Conservation (phyloP, 805 yeast genomes). For the Saccharomyces mikatae region DNA sequence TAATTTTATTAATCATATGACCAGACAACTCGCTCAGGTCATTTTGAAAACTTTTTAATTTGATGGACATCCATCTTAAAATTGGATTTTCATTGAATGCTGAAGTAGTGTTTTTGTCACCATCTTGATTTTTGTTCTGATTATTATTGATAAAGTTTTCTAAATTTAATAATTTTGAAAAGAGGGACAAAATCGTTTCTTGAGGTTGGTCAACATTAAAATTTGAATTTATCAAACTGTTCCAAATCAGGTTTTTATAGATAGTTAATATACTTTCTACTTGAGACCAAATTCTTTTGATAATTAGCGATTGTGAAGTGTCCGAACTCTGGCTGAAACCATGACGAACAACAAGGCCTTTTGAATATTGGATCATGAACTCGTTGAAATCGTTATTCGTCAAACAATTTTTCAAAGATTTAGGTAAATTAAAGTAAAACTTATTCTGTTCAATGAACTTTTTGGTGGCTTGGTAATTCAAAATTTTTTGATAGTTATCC, state of each 20-base stretch:
- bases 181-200: constrained; percentile 34
- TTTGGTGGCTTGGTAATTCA: constrained; percentile 42
- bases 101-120: background rate
- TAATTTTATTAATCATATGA: constrained; percentile 35
- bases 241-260: constrained; percentile 51
- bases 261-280: constrained; percentile 45
- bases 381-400: constrained; percentile 47
- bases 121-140: constrained; percentile 25
- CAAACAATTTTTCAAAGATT: constrained; percentile 36
- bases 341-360: constrained; percentile 34
- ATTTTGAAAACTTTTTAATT: constrained; percentile 34
- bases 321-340: constrained; percentile 14
- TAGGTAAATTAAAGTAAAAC: constrained; percentile 51
- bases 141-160: background rate
- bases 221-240: constrained; percentile 30
- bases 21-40: constrained; percentile 36
- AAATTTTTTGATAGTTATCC: constrained; percentile 40
- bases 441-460: constrained; percentile 45
- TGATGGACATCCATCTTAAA: constrained; percentile 50
- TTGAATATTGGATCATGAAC: constrained; percentile 48
- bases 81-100: constrained; percentile 49
- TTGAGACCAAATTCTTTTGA: constrained; percentile 47
- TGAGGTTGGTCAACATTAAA: constrained; percentile 14
- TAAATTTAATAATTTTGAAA: constrained; percentile 52
- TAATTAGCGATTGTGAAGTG: constrained; percentile 21